Evolutionary conservation across 2,329 filamentous ascomycete genomes (phyloP).

Genomic region (Coniosporium tulheliwenetii): DNA sequence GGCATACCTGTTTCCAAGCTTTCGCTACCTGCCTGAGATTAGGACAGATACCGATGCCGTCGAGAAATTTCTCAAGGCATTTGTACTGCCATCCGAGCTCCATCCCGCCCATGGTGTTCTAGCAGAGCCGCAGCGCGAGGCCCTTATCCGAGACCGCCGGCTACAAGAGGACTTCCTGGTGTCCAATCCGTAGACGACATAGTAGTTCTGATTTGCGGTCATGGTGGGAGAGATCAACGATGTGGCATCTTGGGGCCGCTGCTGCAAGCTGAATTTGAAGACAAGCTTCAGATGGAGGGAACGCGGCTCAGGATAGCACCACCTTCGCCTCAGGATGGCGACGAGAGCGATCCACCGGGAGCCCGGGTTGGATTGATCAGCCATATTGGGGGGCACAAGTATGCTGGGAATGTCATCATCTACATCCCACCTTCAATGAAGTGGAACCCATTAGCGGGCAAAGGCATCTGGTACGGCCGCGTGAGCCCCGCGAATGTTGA

Average conservation of each 20-base stretch:
- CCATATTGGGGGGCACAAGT: conserved; percentile 75
- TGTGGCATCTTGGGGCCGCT: conserved; percentile 71
- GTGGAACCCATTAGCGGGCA: conserved; percentile 46
- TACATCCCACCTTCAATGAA: conserved; percentile 48
- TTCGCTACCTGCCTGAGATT: conserved; percentile 63
- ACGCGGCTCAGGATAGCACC: conserved; percentile 30
- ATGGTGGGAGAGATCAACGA: conserved; percentile 63
- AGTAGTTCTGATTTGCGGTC: conserved; percentile 75
- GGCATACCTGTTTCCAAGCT: conserved; percentile 66
- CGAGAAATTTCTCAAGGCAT: conserved; percentile 44
- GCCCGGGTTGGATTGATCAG: conserved; percentile 57
- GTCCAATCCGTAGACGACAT: conserved; percentile 51
- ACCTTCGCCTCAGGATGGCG: conserved; percentile 21
- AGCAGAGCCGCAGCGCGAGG: conserved; percentile 34
- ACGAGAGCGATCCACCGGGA: conserved; percentile 17
- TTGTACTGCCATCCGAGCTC: conserved; percentile 46
- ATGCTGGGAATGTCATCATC: conserved; percentile 69
- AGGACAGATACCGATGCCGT: conserved; percentile 44
- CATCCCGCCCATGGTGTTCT: conserved; percentile 44
- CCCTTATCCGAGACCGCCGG: conserved; percentile 30
- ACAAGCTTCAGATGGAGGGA: conserved; percentile 35
- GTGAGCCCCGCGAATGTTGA: conserved; percentile 63
- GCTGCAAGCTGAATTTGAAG: conserved; percentile 54
- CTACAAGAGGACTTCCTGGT: conserved; percentile 30
- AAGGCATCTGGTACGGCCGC: conserved; percentile 70